Percentiles rank a stretch among this genome's conserved stretches.
phyloP scores from a whole-genome alignment of 257 asterid species.

The Fraxinus pennsylvanica region DNA sequence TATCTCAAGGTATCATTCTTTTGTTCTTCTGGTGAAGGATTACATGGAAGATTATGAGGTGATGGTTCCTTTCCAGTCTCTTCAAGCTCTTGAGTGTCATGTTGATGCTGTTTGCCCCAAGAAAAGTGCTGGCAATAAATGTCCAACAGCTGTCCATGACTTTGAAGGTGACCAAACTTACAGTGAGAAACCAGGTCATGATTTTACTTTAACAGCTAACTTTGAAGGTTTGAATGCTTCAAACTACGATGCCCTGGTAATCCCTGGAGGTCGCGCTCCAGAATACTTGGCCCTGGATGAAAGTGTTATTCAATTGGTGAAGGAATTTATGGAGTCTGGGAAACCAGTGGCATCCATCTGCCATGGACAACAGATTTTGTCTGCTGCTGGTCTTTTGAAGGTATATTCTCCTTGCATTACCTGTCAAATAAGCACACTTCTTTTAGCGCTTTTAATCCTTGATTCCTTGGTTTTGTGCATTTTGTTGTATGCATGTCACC shows the following conservation, averaged over 20 bases:
- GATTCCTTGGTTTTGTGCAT: too few species aligned
- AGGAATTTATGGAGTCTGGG: constrained; percentile 70
- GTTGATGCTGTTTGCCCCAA: constrained; percentile 91
- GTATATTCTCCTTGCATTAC: constrained; percentile 32
- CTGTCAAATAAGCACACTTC: not conserved
- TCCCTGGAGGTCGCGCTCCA: constrained; percentile 98
- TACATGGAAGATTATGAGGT: constrained; percentile 98
- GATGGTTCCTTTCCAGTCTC: constrained; percentile 85
- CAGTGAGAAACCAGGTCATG: constrained; percentile 95
- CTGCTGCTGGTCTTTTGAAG: constrained; percentile 97
- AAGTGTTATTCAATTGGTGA: constrained; percentile 61
- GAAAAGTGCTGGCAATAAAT: constrained; percentile 65
- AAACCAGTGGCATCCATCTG: constrained; percentile 96
- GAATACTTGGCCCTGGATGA: constrained; percentile 85
- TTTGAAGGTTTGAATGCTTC: constrained; percentile 63
- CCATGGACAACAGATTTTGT: constrained; percentile 93
- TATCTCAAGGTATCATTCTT: constrained; percentile 6
- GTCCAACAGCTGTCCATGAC: constrained; percentile 91
- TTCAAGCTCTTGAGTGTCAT: constrained; percentile 85
- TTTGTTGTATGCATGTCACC: not conserved
- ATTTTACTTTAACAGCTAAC: constrained; percentile 66
- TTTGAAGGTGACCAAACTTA: constrained; percentile 99
- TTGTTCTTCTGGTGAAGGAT: constrained; percentile 53
- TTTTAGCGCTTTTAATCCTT: not conserved
- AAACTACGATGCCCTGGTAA: constrained; percentile 83